Evolutionary conservation across 257 asterid species (phyloP), one percentile per base, ranked within the genome.

Genomic region (Echium plantagineum): DNA sequence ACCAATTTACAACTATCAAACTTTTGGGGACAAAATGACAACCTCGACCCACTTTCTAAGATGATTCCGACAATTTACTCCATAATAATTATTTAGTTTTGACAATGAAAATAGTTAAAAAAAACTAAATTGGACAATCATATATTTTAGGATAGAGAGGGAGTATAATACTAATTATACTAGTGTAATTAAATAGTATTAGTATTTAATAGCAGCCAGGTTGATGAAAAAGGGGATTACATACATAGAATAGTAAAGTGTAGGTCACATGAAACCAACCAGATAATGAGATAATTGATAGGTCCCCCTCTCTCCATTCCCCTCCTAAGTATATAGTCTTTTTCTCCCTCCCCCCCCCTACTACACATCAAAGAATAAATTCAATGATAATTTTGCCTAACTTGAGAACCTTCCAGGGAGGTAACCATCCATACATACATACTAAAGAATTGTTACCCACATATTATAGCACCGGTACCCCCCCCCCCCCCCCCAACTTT

Each of bases 241-340:
- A 28, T 28, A 28, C 5, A 28, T 42, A 42, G 3, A 42, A 42
- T 42, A 10, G 16, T 42, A 42, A 7, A 35, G 12, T 42, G 16
- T 75, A 76, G 78, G 67, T 81, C 94, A 83, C 90, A 75, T 81
- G 94, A 83, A 72, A 73, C 78, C 74, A 77, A 77, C 80, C 75
- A 85, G 83, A 79, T 75, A n/a, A n/a, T n/a, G n/a, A n/a, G n/a
- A n/a, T n/a, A 77, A 81, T 75, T 66, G 47, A 54, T 82, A 84
- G 85, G 83, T 57, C 83, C 94, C n/a, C 75, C 70, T 52, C 61
- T 10, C 61, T 32, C 49, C 17, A 10, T 13, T 42, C 49, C 5
- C 57, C 49, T 52, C 64, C 65, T 49, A 61, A 64, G 68, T 67
- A 68, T 67, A 71, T 65, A 65, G 54, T 65, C 73, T 21, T 38